Evolutionary conservation across 2,329 filamentous ascomycete species (phyloP), one percentile per base, ranked within the genome.

Genomic region (Tricladium varicosporioides): DNA sequence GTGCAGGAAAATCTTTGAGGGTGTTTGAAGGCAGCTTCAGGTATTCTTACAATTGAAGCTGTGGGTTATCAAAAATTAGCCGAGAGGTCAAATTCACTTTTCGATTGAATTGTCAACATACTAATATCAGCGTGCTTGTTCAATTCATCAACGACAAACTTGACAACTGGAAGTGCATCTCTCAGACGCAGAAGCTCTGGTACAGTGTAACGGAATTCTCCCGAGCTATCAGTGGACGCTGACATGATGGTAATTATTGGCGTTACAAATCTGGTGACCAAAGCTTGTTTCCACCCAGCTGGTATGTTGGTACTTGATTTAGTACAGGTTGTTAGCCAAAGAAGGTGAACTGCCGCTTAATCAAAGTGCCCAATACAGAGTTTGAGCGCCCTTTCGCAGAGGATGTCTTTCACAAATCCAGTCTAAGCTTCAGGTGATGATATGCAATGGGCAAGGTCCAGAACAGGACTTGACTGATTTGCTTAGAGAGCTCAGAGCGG

Each of bases 161-260:
- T 58, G 31, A 67, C 51, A 16, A 63, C 40, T 2, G 65, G 58
- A 52, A 69, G 64, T 7, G 64, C 60, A 22, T 27, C 58, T 56
- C 63, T 63, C 55, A 71, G 31, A 18, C 47, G 18, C n/a, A 70
- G 55, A 50, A 71, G 53, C 52, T 70, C 65, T 16, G 62, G 59
- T 19, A 58, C 32, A 5, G 58, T 44, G 57, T 70, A 71, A 32
- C 63, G 60, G 44, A 53, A 60, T 27, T 54, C 42, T 13, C 32
- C 49, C 11, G 48, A 33, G 22, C 27, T 11, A 14, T 36, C n/a
- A 22, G 31, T 43, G 32, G 48, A 18, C 10, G 51, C 14, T 13
- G 14, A 53, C 36, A 33, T 46, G 11, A 15, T 22, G n/a, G 15
- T 18, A 15, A 46, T 40, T 10, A 7, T 27, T 27, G 22, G 22